Percentiles rank a stretch among this genome's conserved stretches.
Evolutionary conservation across 1,284 basidiomycete species (phyloP).

Genomic region (Agroathelia rolfsii): DNA sequence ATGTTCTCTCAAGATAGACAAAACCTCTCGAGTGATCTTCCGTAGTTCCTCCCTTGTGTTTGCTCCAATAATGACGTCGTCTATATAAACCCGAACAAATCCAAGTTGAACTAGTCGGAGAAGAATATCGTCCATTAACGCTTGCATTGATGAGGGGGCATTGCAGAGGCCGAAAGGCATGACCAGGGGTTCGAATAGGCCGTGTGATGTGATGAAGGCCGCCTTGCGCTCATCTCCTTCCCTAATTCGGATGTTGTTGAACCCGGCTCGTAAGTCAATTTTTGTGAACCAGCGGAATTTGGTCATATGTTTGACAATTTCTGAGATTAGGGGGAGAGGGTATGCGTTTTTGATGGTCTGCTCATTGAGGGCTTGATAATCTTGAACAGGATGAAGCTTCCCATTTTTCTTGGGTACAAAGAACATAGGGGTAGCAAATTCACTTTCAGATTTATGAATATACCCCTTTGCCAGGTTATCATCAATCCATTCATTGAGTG

Average conservation of each 20-base stretch:
- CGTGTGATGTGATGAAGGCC: too few relatives aligned
- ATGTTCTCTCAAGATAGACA: constrained; percentile 20
- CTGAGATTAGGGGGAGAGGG: constrained; percentile 20
- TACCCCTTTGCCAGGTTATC: constrained; percentile 13
- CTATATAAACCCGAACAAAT: constrained; percentile 12
- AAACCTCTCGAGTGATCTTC: constrained; percentile 17
- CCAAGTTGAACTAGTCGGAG: constrained; percentile 8
- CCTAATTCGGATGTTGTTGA: constrained; percentile 11
- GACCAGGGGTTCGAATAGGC: constrained; percentile 26
- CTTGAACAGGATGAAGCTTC: constrained; percentile 14
- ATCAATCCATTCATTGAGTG: constrained; percentile 13
- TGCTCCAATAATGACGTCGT: constrained; percentile 17
- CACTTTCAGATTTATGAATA: constrained; percentile 11
- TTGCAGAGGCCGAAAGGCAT: constrained; percentile 30
- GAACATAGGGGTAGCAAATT: constrained; percentile 19
- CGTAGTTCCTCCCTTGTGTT: constrained; percentile 12
- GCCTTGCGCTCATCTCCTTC: too few relatives aligned
- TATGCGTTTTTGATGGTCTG: constrained; percentile 22
- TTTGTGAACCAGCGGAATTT: constrained; percentile 19
- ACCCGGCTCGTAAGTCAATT: constrained; percentile 16
- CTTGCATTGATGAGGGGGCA: constrained; percentile 17
- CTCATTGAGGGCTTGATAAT: constrained; percentile 23
- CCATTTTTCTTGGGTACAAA: constrained; percentile 30
- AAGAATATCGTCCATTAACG: constrained; percentile 14
- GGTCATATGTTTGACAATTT: constrained; percentile 18